Percentiles rank a stretch among this genome's conserved stretches.
Conservation (phyloP, 2,329 filamentous ascomycete species). For the Fusarium albosuccineum region DNA sequence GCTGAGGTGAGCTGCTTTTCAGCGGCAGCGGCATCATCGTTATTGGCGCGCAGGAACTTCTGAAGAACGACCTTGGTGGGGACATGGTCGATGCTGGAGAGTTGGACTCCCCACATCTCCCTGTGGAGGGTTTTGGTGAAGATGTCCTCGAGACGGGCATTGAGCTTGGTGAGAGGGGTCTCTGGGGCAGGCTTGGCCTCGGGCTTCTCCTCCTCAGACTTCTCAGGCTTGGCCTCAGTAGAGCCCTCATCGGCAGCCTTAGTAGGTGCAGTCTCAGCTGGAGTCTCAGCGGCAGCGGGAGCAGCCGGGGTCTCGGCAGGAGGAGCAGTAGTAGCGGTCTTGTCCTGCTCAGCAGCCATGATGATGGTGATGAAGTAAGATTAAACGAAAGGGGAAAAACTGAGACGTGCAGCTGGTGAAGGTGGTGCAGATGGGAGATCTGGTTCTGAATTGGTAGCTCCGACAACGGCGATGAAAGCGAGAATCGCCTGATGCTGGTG, state of each 20-base stretch:
- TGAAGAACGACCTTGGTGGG: constrained; percentile 88
- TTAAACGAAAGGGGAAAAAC: background rate
- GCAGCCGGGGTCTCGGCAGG: constrained; percentile 27
- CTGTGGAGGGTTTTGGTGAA: constrained; percentile 69
- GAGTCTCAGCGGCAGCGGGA: constrained; percentile 11
- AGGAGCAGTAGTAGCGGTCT: constrained; percentile 29
- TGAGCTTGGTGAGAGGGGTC: constrained; percentile 66
- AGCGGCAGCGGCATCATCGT: constrained; percentile 78
- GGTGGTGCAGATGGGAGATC: background rate
- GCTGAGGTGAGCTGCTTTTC: constrained; percentile 83
- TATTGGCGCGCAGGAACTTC: constrained; percentile 94
- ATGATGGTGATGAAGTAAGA: constrained; percentile 15
- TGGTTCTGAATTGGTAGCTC: background rate
- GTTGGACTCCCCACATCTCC: constrained; percentile 89
- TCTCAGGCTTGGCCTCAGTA: constrained; percentile 10
- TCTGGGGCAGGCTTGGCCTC: constrained; percentile 35
- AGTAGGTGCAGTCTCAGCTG: constrained; percentile 17
- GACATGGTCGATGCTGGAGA: constrained; percentile 70
- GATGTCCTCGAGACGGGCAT: constrained; percentile 69
- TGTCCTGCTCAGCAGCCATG: constrained; percentile 51
- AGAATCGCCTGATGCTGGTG: constrained; percentile 16
- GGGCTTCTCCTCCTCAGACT: constrained; percentile 12
- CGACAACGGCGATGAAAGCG: constrained; percentile 4
- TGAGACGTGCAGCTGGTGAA: background rate
- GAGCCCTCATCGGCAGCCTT: constrained; percentile 30